Evolutionary conservation across 495 filamentous ascomycete genomes (phyloP).

Genomic region (Symbiotaphrina buchneri): DNA sequence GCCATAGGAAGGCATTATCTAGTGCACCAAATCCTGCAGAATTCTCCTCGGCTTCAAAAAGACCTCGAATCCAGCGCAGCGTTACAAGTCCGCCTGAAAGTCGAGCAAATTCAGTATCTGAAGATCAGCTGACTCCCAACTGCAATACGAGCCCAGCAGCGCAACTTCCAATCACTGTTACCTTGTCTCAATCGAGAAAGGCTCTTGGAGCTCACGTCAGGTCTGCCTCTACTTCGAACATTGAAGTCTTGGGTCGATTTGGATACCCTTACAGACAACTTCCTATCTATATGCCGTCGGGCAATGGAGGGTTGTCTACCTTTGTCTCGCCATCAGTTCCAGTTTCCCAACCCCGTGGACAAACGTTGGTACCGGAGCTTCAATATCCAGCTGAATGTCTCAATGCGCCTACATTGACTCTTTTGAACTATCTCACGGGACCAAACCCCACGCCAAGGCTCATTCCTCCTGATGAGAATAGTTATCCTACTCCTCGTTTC

Average conservation of each 20-base stretch:
- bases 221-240: slow-evolving; percentile 42
- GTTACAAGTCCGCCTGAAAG: slow-evolving; percentile 37
- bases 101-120: no score
- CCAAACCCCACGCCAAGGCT: slow-evolving; percentile 61
- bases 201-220: slow-evolving; percentile 25
- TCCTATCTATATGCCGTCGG: slow-evolving; percentile 28
- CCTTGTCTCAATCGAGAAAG: no score
- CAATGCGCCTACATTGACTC: slow-evolving; percentile 29
- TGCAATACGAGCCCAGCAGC: no score
- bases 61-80: slow-evolving; percentile 29
- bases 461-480: no score
- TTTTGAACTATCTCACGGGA: slow-evolving; percentile 56
- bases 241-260: slow-evolving; percentile 49
- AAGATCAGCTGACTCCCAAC: no score
- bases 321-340: slow-evolving; percentile 14
- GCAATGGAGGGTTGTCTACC: slow-evolving; percentile 20
- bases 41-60: slow-evolving; percentile 11
- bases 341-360: slow-evolving; percentile 6
- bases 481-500: no score
- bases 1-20: slow-evolving; percentile 31
- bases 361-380: slow-evolving; percentile 13
- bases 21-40: slow-evolving; percentile 26
- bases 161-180: no score
- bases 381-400: slow-evolving; percentile 14
- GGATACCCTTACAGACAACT: slow-evolving; percentile 64